Percentiles rank a stretch among this genome's conserved stretches.
Conservation (phyloP, 208 protist species). For the Endotrypanum monterogeii region DNA sequence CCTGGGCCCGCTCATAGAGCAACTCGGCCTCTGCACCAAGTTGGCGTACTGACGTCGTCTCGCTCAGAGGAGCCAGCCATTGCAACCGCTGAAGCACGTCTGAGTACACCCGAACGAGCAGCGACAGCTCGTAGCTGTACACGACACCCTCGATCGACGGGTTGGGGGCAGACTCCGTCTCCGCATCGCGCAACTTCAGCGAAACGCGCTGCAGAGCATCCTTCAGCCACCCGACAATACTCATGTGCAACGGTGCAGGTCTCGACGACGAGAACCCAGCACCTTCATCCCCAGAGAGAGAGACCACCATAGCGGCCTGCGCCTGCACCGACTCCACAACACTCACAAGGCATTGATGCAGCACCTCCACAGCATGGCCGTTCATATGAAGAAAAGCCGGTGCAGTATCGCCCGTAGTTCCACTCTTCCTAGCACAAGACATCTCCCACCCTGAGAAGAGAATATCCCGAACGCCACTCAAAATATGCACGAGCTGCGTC, state of each 20-base stretch:
- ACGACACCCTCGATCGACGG: slow-evolving; percentile 9
- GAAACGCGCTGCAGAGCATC: slow-evolving; percentile 2
- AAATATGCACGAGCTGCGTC: slow-evolving; percentile 6
- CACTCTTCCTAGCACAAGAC: too few relatives aligned
- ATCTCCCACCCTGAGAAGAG: slow-evolving; percentile 7
- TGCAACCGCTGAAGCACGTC: slow-evolving; percentile 13
- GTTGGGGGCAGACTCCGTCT: not conserved
- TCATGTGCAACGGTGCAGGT: slow-evolving; percentile 8
- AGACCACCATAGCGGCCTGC: not conserved
- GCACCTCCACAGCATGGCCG: slow-evolving; percentile 24
- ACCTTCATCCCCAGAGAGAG: not conserved
- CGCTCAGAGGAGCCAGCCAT: not conserved
- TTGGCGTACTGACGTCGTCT: not conserved
- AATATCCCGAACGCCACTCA: slow-evolving; percentile 11
- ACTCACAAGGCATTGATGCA: slow-evolving; percentile 20
- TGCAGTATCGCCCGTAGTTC: not conserved
- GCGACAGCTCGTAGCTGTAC: slow-evolving; percentile 26
- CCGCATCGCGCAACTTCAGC: not conserved
- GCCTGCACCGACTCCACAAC: slow-evolving; percentile 17
- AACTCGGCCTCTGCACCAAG: slow-evolving; percentile 3
- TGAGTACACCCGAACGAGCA: slow-evolving; percentile 25
- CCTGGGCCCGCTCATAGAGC: slow-evolving; percentile 6
- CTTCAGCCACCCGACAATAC: slow-evolving; percentile 16
- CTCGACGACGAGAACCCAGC: not conserved
- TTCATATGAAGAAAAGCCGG: not conserved